Evolutionary conservation across 2,329 filamentous ascomycete genomes (phyloP).

Genomic region (Trematosphaeria pertusa): DNA sequence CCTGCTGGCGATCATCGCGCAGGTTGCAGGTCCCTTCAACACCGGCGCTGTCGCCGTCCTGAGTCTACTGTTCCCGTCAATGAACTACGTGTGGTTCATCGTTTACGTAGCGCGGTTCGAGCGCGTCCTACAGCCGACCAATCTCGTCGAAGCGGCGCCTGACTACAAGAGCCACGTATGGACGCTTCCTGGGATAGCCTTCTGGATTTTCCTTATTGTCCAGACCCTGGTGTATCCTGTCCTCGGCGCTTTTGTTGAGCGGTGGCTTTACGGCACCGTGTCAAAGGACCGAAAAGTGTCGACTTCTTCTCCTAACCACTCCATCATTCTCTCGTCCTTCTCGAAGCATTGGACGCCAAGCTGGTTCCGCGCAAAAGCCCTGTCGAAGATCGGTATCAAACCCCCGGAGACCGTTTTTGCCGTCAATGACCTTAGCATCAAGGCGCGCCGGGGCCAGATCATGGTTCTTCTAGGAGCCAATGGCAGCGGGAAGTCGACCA

Average conservation of each 20-base stretch:
- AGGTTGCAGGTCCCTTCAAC: conserved; percentile 69
- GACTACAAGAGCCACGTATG: conserved; percentile 55
- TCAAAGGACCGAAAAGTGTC: conserved; percentile 59
- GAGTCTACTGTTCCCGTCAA: conserved; percentile 81
- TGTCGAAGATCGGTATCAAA: conserved; percentile 56
- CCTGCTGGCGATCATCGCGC: conserved; percentile 80
- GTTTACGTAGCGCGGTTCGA: conserved; percentile 81
- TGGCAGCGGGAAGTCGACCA: conserved; percentile 89
- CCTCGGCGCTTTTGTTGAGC: conserved; percentile 76
- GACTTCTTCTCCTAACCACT: conserved; percentile 50
- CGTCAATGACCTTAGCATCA: conserved; percentile 75
- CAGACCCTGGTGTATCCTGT: conserved; percentile 82
- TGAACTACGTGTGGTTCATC: conserved; percentile 86
- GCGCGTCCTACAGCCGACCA: conserved; percentile 63
- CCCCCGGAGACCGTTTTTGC: conserved; percentile 74
- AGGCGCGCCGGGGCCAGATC: conserved; percentile 79
- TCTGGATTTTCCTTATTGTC: conserved; percentile 78
- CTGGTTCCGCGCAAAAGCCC: conserved; percentile 60
- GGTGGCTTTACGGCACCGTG: conserved; percentile 76
- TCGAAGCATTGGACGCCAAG: conserved; percentile 79
- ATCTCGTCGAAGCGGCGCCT: conserved; percentile 69
- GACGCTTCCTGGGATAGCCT: conserved; percentile 72
- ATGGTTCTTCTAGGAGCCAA: conserved; percentile 88
- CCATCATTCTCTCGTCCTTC: conserved; percentile 75
- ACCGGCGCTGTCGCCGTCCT: conserved; percentile 72